Evolutionary conservation across 768 basidiomycete genomes (phyloP).

Genomic region (Chalciporus piperatus): DNA sequence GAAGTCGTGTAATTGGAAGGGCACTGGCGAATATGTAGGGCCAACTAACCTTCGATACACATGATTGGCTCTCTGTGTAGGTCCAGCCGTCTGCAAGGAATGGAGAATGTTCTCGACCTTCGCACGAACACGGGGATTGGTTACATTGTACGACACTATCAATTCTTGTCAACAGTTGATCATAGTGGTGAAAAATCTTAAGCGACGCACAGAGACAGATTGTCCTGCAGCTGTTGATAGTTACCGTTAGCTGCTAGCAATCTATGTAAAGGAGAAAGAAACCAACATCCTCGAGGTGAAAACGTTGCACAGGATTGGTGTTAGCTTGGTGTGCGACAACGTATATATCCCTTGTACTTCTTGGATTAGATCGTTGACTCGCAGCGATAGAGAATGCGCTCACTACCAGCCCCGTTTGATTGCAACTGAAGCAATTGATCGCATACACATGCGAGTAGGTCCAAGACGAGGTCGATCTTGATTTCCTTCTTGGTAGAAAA

Average conservation of each 20-base stretch:
- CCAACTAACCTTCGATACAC: constrained; percentile 8
- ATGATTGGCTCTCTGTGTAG: background rate
- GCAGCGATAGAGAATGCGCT: constrained; percentile 16
- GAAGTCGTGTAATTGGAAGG: background rate
- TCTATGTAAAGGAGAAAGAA: background rate
- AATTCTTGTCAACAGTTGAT: background rate
- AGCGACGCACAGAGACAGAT: constrained; percentile 45
- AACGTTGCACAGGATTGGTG: constrained; percentile 27
- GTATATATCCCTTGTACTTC: background rate
- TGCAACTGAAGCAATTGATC: constrained; percentile 30
- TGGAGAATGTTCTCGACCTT: constrained; percentile 12
- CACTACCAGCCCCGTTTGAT: constrained; percentile 27
- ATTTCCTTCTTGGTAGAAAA: constrained; percentile 13
- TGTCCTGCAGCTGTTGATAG: constrained; percentile 40
- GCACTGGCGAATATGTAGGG: background rate
- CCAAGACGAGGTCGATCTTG: background rate
- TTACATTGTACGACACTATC: constrained; percentile 29
- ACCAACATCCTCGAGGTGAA: constrained; percentile 52
- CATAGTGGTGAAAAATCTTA: background rate
- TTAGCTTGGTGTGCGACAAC: constrained; percentile 12
- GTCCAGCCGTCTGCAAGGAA: constrained; percentile 2
- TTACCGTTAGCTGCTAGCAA: background rate
- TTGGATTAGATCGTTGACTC: background rate
- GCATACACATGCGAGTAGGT: constrained; percentile 20
- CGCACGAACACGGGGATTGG: background rate